Evolutionary conservation across 2,329 filamentous ascomycete species (phyloP).

Genomic region (Rutstroemia sydowiana): DNA sequence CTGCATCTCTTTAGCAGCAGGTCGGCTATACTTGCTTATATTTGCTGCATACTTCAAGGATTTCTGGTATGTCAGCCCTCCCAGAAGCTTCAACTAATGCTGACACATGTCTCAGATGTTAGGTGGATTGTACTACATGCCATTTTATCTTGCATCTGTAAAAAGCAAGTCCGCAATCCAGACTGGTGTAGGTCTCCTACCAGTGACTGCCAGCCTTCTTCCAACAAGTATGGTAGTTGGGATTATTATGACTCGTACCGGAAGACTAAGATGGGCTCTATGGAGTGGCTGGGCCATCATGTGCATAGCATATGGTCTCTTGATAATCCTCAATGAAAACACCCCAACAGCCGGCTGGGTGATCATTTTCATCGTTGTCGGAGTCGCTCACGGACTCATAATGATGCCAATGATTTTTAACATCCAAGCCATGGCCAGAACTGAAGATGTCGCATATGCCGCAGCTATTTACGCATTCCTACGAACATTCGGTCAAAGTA

Average conservation of each 20-base stretch:
- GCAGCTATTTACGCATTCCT: constrained; percentile 57
- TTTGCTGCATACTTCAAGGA: constrained; percentile 12
- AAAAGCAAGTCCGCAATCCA: constrained; percentile 43
- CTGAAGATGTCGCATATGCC: background rate
- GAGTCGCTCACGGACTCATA: background rate
- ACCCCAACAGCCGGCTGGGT: background rate
- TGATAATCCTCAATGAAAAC: background rate
- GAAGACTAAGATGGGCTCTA: constrained; percentile 41
- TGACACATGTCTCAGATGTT: background rate
- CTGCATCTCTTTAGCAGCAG: constrained; percentile 43
- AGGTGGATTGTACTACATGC: constrained; percentile 3
- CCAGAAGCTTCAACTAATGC: background rate
- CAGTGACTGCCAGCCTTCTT: constrained; percentile 52
- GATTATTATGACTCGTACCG: constrained; percentile 26
- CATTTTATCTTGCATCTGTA: constrained; percentile 40
- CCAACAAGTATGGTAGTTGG: constrained; percentile 49
- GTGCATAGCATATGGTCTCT: background rate
- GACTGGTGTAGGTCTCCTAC: constrained; percentile 47
- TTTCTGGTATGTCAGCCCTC: background rate
- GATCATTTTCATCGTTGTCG: background rate
- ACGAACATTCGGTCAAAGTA: constrained; percentile 53
- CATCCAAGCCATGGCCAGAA: background rate
- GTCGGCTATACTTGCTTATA: constrained; percentile 41
- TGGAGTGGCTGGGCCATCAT: constrained; percentile 47
- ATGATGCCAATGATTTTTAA: too few species aligned